Evolutionary conservation across 73 alveolate genomes (phyloP), one percentile per base, ranked within the genome.

Genomic region (Paramecium tetraurelia): DNA sequence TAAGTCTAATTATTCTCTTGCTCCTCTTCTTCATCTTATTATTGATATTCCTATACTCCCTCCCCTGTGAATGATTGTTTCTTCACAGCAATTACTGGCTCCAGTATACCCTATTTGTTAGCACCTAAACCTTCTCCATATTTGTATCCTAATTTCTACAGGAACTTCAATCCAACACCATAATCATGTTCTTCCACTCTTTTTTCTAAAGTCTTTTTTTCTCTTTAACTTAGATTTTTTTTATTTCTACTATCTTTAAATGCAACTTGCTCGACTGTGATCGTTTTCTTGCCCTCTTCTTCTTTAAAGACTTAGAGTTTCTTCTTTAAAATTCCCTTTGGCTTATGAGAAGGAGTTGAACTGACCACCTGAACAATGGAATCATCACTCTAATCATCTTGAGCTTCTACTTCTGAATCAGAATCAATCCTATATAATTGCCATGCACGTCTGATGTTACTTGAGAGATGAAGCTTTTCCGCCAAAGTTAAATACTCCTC

Each of bases 61-160:
- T 63, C 44, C 12, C 84, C 84, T 12, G 84, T 63, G 31, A 63
- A 63, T 12, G 84, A 27, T 63, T 63, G 11, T 33, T 63, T 63
- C 46, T 33, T 63, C 31, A 63, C 50, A 31, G 84, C 84, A 10
- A 2, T 31, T 22, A 63, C 84, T 22, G 84, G 84, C 12, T 63
- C 84, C 5, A 63, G 12, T 31, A 0, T 63, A 31, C 84, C 84
- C 31, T 63, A 63, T 27, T 63, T 63, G 24, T 63, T 63, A 1
- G 48, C 84, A 31, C 84, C 84, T n/a, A 63, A 63, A 31, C 84
- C 84, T 63, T 63, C 50, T 3, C 84, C 84, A 63, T 27, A 63
- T 14, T 63, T 31, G 10, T 12, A 63, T 63, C 84, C 84, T 4
- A 22, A 63, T 27, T 63, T 63, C 27, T 63, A 31, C 12, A 63